Percentiles rank a stretch among this genome's conserved stretches.
Evolutionary conservation across 495 filamentous ascomycete genomes (phyloP).

Genomic region (Hypoxylon perforatum): DNA sequence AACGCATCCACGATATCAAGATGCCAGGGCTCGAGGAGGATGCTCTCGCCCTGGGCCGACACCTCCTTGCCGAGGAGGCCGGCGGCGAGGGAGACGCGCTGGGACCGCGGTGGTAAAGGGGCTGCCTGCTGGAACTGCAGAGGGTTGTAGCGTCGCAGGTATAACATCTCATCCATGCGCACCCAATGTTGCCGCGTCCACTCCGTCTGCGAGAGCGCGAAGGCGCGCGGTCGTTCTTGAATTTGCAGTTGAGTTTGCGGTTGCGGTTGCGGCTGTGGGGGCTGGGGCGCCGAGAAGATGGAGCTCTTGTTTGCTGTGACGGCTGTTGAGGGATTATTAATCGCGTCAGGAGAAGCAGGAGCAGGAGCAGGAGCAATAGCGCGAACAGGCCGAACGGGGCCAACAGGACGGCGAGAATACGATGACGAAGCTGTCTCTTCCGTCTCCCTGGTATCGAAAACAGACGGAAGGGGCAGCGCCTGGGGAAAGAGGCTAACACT

Average conservation of each 20-base stretch:
- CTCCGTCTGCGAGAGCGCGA: slow-evolving; percentile 45
- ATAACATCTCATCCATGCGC: slow-evolving; percentile 52
- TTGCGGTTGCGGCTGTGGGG: slow-evolving; percentile 3
- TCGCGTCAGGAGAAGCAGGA: background rate
- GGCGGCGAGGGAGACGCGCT: slow-evolving; percentile 14
- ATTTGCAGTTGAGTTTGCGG: background rate
- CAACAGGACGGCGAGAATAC: background rate
- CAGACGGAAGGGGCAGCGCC: slow-evolving; percentile 21
- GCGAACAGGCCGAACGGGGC: background rate
- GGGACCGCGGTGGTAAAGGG: slow-evolving; percentile 11
- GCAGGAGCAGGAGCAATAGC: background rate
- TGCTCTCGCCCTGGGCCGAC: slow-evolving; percentile 45
- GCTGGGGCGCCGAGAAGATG: slow-evolving; percentile 1
- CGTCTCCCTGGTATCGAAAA: slow-evolving; percentile 29
- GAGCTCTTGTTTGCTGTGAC: background rate
- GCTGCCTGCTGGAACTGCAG: slow-evolving; percentile 42
- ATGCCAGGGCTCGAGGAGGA: slow-evolving; percentile 63
- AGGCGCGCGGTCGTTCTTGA: background rate
- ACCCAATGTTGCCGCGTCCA: slow-evolving; percentile 59
- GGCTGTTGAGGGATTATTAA: background rate
- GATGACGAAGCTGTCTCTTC: slow-evolving; percentile 15
- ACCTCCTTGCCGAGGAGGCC: slow-evolving; percentile 51
- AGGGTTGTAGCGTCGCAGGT: slow-evolving; percentile 40
- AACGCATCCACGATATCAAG: slow-evolving; percentile 63
- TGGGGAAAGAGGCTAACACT: slow-evolving; percentile 9